Base-by-base conservation (phyloP, 1,284 basidiomycete species). In the Ceratobasidium sp. region DNA sequence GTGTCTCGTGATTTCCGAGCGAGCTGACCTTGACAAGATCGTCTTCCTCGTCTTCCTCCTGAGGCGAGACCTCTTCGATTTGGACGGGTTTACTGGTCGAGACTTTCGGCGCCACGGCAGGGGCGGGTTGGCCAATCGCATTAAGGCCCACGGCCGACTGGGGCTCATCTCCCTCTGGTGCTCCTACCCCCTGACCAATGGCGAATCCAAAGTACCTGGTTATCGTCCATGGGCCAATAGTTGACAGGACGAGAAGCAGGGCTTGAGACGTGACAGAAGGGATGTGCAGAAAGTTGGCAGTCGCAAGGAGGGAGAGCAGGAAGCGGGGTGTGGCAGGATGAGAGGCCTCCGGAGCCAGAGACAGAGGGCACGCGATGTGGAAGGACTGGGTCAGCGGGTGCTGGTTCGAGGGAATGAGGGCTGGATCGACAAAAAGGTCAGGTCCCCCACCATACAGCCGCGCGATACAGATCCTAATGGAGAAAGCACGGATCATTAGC, bases 401-500 rank as follows among this genome's bases (percentile, higher is more conserved):
- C 1, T 83, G 77, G 0, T 87, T 78, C 0, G 88, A 88, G 2
- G 93, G 89, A 61, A 90, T 83, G 46, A 92, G 80, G n/a, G 84
- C 81, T 0, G 88, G 84, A 28, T 88, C 85, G 73, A 94, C 83
- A 77, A 88, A 84, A 30, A 95, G 83, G 0, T 84, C 83, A 5
- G 94, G 93, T 0, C 92, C 91, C n/a, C 92, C 90, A 33, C 92
- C 92, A 78, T 95, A 95, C 7, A 95, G 84, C 49, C 91, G 85
- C 9, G 93, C 87, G 63, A 95, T 86, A 78, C 91, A 94, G 76
- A 95, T 83, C 81, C 93, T 95, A 76, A 67, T 42, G 64, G 64
- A 38, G 64, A 67, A 67, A 67, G 51, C 21, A 30, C 4, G 56
- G 23, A 30, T 25, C 23, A 30, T 56, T 49, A 72, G 70, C 51